A percentile compares a stretch with the other conserved stretches of the same genome.
Evolutionary conservation across 495 filamentous ascomycete genomes (phyloP).

Genomic region (Lophium mytilinum): DNA sequence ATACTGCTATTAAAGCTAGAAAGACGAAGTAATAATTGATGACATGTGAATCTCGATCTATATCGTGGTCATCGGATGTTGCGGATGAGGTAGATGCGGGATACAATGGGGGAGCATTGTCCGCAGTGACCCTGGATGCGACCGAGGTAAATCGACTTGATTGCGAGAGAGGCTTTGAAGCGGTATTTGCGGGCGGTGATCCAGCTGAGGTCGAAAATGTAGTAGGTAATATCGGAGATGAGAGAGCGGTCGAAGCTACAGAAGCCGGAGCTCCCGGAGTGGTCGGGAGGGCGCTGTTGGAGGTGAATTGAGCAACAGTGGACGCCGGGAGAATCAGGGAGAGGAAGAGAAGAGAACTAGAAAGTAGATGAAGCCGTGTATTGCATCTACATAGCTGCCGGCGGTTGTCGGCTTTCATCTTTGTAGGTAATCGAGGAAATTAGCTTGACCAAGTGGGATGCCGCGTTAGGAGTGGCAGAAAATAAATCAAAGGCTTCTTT

Average conservation of each 20-base stretch:
- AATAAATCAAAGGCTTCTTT: neutral
- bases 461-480: neutral
- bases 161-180: conserved; percentile 2
- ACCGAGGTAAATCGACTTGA: neutral
- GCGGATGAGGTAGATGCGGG: neutral
- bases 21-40: conserved; percentile 40
- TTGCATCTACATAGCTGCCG: neutral
- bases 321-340: neutral
- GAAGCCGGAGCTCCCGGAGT: neutral
- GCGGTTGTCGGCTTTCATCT: neutral
- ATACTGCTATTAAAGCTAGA: conserved; percentile 28
- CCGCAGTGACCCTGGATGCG: neutral
- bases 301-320: conserved; percentile 1
- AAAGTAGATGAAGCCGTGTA: neutral
- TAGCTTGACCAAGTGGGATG: neutral
- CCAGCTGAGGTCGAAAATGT: neutral
- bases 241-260: neutral
- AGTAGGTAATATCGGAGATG: neutral
- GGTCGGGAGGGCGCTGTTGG: neutral
- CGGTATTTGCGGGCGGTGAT: conserved; percentile 1
- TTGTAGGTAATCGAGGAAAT: neutral
- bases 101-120: conserved; percentile 3
- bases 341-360: conserved; percentile 6
- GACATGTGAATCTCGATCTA: conserved; percentile 7
- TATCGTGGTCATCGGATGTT: neutral